Conservation (phyloP, 306 rosid genomes). For the Vigna nakashimae region DNA sequence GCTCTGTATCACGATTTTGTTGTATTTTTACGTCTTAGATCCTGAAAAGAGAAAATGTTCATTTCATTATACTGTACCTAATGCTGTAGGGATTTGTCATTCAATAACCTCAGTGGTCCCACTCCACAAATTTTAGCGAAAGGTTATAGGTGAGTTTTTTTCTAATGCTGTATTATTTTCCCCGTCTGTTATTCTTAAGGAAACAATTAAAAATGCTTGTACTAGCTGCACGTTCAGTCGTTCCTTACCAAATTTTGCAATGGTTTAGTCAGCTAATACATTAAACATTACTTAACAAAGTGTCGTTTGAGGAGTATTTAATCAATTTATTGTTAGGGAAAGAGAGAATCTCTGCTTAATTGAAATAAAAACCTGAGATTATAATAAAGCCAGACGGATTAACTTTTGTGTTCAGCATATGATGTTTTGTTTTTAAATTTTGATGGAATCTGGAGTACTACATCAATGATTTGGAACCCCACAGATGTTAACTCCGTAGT, state of each 20-base stretch:
- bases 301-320: not conserved
- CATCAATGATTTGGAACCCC: not conserved
- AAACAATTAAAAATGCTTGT: not conserved
- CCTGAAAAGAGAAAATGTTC: not conserved
- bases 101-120: conserved; percentile 92
- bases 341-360: not conserved
- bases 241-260: not conserved
- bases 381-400: not conserved
- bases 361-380: not conserved
- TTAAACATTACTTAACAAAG: not conserved
- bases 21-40: conserved; percentile 34
- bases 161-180: conserved; percentile 10
- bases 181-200: not conserved
- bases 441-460: not conserved
- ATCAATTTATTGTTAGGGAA: conserved; percentile 32
- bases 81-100: conserved; percentile 80
- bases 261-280: not conserved
- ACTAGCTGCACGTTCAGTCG: not conserved
- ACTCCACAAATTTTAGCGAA: conserved; percentile 87
- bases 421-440: not conserved
- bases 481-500: not conserved
- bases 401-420: not conserved
- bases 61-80: conserved; percentile 32
- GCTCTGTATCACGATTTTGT: conserved; percentile 42
- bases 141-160: conserved; percentile 78